These are phyloP conservation scores for Lactarius hengduanensis DNA, from an alignment of 768 basidiomycete species.

Conservation along the genomic window DNA sequence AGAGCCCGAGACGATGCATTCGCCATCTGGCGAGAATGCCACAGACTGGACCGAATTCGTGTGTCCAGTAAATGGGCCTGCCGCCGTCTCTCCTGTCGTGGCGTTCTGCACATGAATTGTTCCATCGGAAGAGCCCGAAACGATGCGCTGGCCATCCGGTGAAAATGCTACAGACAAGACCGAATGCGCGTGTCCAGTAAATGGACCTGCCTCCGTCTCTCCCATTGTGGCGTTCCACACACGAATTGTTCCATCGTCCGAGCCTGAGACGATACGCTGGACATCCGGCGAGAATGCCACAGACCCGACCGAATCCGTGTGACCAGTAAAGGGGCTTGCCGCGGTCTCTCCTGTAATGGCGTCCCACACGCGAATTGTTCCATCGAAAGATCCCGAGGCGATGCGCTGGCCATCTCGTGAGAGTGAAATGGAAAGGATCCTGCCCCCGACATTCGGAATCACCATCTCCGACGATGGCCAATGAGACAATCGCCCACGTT, in stretches of 20 bases:
- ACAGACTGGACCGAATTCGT: too few relatives aligned
- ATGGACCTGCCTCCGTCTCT: not conserved
- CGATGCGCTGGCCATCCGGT: constrained; percentile 2
- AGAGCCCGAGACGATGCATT: not conserved
- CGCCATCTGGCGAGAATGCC: too few relatives aligned
- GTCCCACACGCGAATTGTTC: not conserved
- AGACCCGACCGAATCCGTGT: not conserved
- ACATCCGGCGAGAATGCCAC: not conserved
- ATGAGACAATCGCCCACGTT: not conserved
- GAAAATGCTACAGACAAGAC: constrained; percentile 12
- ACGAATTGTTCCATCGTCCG: constrained; percentile 4
- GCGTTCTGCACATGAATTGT: constrained; percentile 9
- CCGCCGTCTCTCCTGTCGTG: not conserved
- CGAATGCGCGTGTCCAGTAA: not conserved
- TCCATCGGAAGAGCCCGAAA: constrained; percentile 7
- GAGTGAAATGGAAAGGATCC: constrained; percentile 8
- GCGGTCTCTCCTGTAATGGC: not conserved
- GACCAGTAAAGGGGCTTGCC: not conserved
- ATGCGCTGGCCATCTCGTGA: constrained; percentile 19
- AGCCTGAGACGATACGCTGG: constrained; percentile 30
- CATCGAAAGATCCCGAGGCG: constrained; percentile 8
- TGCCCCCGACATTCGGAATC: not conserved
- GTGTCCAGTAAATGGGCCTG: too few relatives aligned
- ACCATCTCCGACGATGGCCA: not conserved
- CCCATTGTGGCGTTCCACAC: constrained; percentile 11